phyloP scores from a whole-genome alignment of 1,284 basidiomycete species.

The Naganishia albida region DNA sequence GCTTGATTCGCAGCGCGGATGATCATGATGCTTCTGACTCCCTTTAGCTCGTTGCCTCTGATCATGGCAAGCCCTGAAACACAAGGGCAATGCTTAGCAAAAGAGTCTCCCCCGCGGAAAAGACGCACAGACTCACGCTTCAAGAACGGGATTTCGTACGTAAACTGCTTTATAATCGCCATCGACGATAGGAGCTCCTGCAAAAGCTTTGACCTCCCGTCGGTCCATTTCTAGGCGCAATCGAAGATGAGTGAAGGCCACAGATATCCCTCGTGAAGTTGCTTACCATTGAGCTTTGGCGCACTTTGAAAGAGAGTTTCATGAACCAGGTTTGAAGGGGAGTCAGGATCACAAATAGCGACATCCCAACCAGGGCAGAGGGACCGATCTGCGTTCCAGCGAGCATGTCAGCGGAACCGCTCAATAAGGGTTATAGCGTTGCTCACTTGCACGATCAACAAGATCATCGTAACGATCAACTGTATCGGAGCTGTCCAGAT shows the following conservation, averaged over 20 bases:
- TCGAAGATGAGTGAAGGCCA: neutral
- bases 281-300: constrained; percentile 61
- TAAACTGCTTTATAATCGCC: constrained; percentile 75
- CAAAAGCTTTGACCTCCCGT: constrained; percentile 77
- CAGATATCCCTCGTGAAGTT: too few relatives aligned
- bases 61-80: constrained; percentile 60
- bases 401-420: neutral
- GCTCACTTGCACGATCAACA: constrained; percentile 62
- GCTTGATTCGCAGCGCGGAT: constrained; percentile 62
- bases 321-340: constrained; percentile 73
- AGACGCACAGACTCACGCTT: constrained; percentile 57
- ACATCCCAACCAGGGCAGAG: constrained; percentile 74
- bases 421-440: constrained; percentile 15
- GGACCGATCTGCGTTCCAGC: constrained; percentile 63
- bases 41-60: constrained; percentile 61
- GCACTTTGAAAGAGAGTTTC: constrained; percentile 65
- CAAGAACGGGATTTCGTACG: constrained; percentile 67
- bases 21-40: constrained; percentile 63
- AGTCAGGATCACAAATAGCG: constrained; percentile 67
- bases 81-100: neutral
- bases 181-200: constrained; percentile 73
- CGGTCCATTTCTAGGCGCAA: constrained; percentile 63
- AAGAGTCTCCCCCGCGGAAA: neutral
- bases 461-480: constrained; percentile 62
- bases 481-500: constrained; percentile 73